A percentile compares a stretch with the other conserved stretches of the same genome.
phyloP scores from a whole-genome alignment of 257 asterid species.

The Nicotiana paniculata region DNA sequence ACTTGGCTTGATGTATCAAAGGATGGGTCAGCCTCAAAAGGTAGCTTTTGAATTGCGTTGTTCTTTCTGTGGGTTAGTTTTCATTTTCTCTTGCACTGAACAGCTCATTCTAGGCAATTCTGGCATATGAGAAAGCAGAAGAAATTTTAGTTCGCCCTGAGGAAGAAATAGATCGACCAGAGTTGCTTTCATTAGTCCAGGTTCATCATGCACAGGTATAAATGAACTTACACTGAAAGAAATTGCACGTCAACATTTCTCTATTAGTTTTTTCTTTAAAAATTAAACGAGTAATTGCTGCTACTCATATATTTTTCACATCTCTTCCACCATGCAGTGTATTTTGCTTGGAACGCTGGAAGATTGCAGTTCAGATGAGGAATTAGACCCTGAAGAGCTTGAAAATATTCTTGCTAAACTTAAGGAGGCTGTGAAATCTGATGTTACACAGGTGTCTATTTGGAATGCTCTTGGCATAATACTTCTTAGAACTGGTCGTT shows the following conservation, averaged over 20 bases:
- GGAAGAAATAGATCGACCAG: constrained; percentile 95
- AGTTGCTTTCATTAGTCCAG: constrained; percentile 85
- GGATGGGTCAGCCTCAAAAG: constrained; percentile 98
- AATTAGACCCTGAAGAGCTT: constrained; percentile 74
- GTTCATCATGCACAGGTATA: constrained; percentile 93
- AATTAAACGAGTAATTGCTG: neutral
- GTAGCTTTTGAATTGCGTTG: constrained; percentile 32
- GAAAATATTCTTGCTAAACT: constrained; percentile 68
- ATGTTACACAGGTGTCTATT: constrained; percentile 80
- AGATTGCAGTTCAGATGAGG: constrained; percentile 57
- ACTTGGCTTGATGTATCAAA: constrained; percentile 95
- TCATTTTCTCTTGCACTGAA: constrained; percentile 11
- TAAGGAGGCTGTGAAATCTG: constrained; percentile 66
- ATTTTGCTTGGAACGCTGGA: constrained; percentile 75
- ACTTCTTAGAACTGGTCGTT: constrained; percentile 83
- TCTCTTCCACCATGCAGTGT: constrained; percentile 47
- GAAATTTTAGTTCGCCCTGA: constrained; percentile 91
- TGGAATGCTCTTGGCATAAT: constrained; percentile 85
- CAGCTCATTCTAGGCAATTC: constrained; percentile 52
- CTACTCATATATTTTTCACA: neutral
- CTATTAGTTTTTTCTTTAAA: constrained; percentile 10
- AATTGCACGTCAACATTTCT: neutral
- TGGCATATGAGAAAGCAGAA: constrained; percentile 82
- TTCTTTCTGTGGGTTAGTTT: constrained; percentile 8
- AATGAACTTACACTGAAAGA: neutral